Evolutionary conservation across 148 eudicot genomes (phyloP), one percentile per base, ranked within the genome.

Genomic region (Camellia lanceoleosa): DNA sequence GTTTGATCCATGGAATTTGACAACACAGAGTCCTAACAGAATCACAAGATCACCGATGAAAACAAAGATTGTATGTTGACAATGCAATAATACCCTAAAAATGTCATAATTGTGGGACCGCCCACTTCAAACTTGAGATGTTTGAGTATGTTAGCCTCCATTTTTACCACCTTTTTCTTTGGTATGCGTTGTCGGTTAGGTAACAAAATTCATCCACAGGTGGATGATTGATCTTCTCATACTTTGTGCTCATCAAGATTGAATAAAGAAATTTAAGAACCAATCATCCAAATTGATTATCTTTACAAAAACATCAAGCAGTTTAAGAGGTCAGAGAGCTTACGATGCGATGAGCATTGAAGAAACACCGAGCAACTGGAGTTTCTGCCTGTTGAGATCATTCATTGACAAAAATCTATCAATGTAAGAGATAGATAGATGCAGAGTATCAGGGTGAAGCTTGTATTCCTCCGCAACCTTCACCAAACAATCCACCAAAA

Each of bases 341-440:
- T 93, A 93, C 96, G 98, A 88, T 59, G 98, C 98, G 84, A 94
- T 86, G 18, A 94, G 94, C 94, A 94, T 92, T 3, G 92, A 89
- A 7, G 96, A 85, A 77, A 94, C 90, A 71, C 98, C 98, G 3
- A 94, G 89, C 71, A 94, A 91, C 88, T 90, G 98, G 68, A 94
- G 94, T 19, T 66, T 82, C 61, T 89, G 88, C 58, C 94, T 80
- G 51, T 77, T 83, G 44, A 94, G 76, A 15, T 80, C 82, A 71
- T 87, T 90, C 54, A 20, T 41, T 0, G 98, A 94, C 56, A 94
- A 79, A 74, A 82, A 94, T 66, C 93, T 86, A 81, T 94, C 98
- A 3, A 94, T 86, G 87, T 90, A 89, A 6, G 93, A 88, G 58
- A 89, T 79, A 1, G 93, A 77, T 58, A 93, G 71, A 75, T 87